Evolutionary conservation across 108 stramenopile species (phyloP), one percentile per base, ranked within the genome.

Genomic region (Schizochytrium sp.): DNA sequence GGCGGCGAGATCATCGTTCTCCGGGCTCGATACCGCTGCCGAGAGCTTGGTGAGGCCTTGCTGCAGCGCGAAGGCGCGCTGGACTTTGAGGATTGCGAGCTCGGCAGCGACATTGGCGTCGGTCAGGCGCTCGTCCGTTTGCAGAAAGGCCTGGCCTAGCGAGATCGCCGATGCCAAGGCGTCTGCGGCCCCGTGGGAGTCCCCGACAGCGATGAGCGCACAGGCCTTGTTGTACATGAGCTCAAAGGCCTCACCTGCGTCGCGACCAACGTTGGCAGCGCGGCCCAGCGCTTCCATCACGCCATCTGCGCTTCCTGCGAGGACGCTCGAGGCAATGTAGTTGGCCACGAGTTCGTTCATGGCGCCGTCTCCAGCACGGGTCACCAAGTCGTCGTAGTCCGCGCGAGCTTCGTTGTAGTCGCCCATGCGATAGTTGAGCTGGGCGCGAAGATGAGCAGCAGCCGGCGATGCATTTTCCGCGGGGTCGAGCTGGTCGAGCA

Each of bases 221-320:
- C 76, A 83, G 25, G 76, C 76, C 51, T 83, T 83, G 76, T 83
- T 83, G 51, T 83, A 83, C 76, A 83, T 43, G 25, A 83, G 76
- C 76, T 83, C 76, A 23, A 53, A 83, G 48, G 51, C 76, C 45
- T 83, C 76, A 45, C 45, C 45, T 16, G 76, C 45, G n/a, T 34
- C 18, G n/a, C 51, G 45, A 45, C 51, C 48, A 4, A 12, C 28
- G 41, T 23, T 14, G 34, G 41, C 14, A 18, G 34, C 63, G 25
- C 25, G 63, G 76, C 28, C 76, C 0, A 83, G 51, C 1, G 23
- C 28, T 45, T 83, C 76, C 48, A 83, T 47, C 16, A 47, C 45
- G 51, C 48, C 51, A 6, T 83, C 76, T 16, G 51, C 1, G 51
- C 51, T 83, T 4, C 76, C 76, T 1, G 48, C 45, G n/a, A 83